phyloP scores from a whole-genome alignment of 1,284 basidiomycete species.

The Rhodotorula glutinis region DNA sequence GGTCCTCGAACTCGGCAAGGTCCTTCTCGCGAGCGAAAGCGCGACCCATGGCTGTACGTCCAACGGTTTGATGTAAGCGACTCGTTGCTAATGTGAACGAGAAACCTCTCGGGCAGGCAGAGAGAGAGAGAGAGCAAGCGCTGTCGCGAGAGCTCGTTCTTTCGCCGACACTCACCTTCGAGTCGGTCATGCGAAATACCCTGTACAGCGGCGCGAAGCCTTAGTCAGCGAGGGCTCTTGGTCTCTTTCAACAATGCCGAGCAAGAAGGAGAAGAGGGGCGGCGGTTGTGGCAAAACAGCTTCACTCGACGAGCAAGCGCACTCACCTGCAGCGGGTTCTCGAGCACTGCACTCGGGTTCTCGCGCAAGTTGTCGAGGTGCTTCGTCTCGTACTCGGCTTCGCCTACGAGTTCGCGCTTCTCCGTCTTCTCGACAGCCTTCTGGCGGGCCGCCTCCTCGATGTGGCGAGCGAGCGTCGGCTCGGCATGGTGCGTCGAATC shows the following conservation, averaged over 20 bases:
- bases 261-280: too few relatives aligned
- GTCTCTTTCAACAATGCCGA: too few relatives aligned
- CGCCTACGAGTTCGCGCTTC: conserved; percentile 29
- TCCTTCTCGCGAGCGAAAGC: conserved; percentile 38
- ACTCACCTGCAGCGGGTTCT: conserved; percentile 38
- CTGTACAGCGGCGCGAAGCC: not conserved
- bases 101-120: too few relatives aligned
- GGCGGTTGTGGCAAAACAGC: not conserved
- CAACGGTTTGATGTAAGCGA: not conserved
- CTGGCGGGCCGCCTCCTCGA: conserved; percentile 13
- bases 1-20: conserved; percentile 25
- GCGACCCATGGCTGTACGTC: conserved; percentile 24
- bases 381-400: conserved; percentile 4
- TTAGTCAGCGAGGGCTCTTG: not conserved
- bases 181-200: conserved; percentile 41
- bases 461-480: conserved; percentile 12
- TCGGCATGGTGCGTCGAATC: conserved; percentile 11
- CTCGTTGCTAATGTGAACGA: too few relatives aligned
- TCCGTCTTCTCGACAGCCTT: conserved; percentile 13
- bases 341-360: conserved; percentile 8
- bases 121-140: not conserved
- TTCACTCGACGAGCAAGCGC: too few relatives aligned
- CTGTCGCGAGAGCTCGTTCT: too few relatives aligned
- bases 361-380: conserved; percentile 8
- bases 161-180: conserved; percentile 3